A percentile compares a stretch with the other conserved stretches of the same genome.
Conservation (phyloP, 306 rosid genomes). For the Echinosophora koreensis region DNA sequence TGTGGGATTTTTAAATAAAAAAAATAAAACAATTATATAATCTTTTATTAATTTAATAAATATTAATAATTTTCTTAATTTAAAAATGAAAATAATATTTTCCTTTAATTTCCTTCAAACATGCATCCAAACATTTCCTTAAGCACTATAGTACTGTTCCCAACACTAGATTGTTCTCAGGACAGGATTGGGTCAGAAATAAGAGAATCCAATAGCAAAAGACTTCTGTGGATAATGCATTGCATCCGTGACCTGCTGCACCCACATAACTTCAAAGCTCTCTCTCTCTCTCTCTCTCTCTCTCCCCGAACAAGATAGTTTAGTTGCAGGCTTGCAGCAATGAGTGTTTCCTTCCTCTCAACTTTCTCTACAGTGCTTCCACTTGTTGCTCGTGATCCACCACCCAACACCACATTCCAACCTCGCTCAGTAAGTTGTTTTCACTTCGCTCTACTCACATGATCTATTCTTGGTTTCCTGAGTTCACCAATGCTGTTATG, state of each 20-base stretch:
- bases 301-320: slow-evolving; percentile 9
- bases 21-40: no score
- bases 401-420: slow-evolving; percentile 52
- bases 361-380: slow-evolving; percentile 62
- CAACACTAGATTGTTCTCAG: not conserved
- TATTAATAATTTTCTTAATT: no score
- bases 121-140: no score
- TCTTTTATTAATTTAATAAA: no score
- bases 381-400: slow-evolving; percentile 50
- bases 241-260: not conserved
- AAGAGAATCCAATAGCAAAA: slow-evolving; percentile 47
- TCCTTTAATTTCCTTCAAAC: no score
- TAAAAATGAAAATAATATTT: no score
- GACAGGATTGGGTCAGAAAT: slow-evolving; percentile 41
- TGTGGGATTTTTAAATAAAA: no score
- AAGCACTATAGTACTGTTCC: no score
- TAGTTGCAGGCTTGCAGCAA: slow-evolving; percentile 37
- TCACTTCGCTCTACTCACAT: slow-evolving; percentile 21
- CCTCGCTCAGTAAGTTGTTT: slow-evolving; percentile 68
- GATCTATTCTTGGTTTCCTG: slow-evolving; percentile 1
- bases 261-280: slow-evolving; percentile 40
- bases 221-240: slow-evolving; percentile 49
- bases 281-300: not conserved
- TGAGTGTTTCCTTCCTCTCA: slow-evolving; percentile 81
- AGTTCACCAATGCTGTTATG: slow-evolving; percentile 18